Base-by-base conservation (phyloP, 345 rosid genomes). In the Ricinus communis region DNA sequence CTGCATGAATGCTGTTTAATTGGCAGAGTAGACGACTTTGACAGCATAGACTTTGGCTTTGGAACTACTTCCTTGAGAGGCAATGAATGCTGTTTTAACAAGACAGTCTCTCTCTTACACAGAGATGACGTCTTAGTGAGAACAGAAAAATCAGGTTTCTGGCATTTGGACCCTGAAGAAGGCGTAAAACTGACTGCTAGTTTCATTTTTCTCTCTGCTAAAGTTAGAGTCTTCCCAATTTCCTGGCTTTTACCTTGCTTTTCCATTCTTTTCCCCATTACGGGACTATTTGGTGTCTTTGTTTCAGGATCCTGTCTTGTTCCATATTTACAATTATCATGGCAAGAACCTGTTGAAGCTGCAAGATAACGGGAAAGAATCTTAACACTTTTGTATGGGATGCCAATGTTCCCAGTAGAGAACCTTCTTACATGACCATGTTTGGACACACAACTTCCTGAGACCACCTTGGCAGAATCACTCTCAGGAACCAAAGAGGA, bases 371-470 rank as follows among this genome's bases (percentile, higher is more conserved):
- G 74, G 4, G 81, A 77, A 24, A 77, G 70, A 64, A 77, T 73
- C 66, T 63, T 68, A 3, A 57, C 77, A 22, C 47, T 63, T 50
- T 65, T 28, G 67, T 72, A 73, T 56, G 81, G 80, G 73, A 66
- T 31, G 22, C 69, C 72, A 21, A 84, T 62, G 16, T 65, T 73
- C 59, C 89, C 93, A 14, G 85, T 85, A 14, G 90, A 83, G 15
- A 73, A 36, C 18, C 93, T 80, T 80, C 88, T 82, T 24, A 5
- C 25, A 38, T 71, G 72, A 66, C 22, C 82, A 76, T 16, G 13
- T 68, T 69, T 68, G 30, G 81, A 75, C 63, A 71, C 66, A 56
- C 27, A 41, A 52, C 66, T 36, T 62, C 62, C 77, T 0, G 28
- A 55, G 36, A 56, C 75, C 12, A 31, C 67, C 8, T 65, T 58